phyloP scores from a whole-genome alignment of 2,329 filamentous ascomycete species.

The Corniculantispora saksenae region DNA sequence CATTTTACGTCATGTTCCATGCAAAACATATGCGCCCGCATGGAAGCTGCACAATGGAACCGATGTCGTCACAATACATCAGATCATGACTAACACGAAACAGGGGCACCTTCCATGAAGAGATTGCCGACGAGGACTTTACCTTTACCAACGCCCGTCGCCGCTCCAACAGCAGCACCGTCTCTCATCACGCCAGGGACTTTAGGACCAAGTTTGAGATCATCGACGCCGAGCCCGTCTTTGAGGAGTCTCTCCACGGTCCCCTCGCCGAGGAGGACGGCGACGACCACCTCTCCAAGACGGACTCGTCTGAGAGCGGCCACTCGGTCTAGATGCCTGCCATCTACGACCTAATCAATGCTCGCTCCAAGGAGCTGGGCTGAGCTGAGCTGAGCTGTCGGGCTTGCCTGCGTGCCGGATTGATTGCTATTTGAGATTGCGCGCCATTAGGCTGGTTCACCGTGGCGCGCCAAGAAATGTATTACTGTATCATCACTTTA shows the following conservation, averaged over 20 bases:
- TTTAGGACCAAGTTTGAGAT: constrained; percentile 98
- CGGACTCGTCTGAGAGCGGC: constrained; percentile 59
- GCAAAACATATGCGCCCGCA: too few relatives aligned
- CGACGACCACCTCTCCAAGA: constrained; percentile 56
- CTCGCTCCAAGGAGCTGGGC: neutral
- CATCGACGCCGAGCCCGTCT: constrained; percentile 85
- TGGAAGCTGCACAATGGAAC: neutral
- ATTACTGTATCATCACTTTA: constrained; percentile 22
- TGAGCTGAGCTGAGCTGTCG: neutral
- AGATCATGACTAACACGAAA: constrained; percentile 22
- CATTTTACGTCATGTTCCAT: constrained; percentile 19
- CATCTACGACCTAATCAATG: too few relatives aligned
- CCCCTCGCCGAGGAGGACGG: constrained; percentile 52
- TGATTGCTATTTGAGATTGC: constrained; percentile 29
- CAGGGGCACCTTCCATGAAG: constrained; percentile 83
- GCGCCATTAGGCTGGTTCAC: constrained; percentile 41
- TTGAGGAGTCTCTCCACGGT: constrained; percentile 83
- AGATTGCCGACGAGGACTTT: constrained; percentile 81
- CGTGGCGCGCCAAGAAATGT: constrained; percentile 37
- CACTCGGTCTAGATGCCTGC: constrained; percentile 42
- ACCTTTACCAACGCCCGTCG: constrained; percentile 83
- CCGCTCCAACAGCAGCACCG: constrained; percentile 85
- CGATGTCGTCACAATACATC: neutral
- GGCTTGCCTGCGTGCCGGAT: neutral
- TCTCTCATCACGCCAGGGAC: constrained; percentile 68